These are phyloP conservation scores for Bombardia bombarda DNA, from an alignment of 495 filamentous ascomycete genomes.

Conservation along the genomic window DNA sequence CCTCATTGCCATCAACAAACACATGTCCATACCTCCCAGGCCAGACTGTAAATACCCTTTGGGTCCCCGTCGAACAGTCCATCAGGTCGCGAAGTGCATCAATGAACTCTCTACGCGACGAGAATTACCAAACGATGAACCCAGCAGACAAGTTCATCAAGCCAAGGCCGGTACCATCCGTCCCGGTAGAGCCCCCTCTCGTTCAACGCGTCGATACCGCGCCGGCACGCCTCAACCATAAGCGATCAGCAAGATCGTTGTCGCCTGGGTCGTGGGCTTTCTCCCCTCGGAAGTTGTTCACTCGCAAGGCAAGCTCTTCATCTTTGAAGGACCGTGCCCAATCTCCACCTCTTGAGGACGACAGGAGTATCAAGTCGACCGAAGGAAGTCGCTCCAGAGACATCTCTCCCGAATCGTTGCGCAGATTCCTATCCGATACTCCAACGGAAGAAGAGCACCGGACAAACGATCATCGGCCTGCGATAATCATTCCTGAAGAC, in stretches of 20 bases:
- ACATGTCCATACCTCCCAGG: constrained; percentile 82
- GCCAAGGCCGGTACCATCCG: constrained; percentile 54
- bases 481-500: constrained; percentile 40
- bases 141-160: constrained; percentile 67
- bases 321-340: constrained; percentile 14
- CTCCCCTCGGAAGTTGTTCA: constrained; percentile 34
- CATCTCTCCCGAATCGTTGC: constrained; percentile 40
- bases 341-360: constrained; percentile 11
- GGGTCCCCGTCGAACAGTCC: constrained; percentile 64
- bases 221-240: constrained; percentile 40
- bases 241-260: constrained; percentile 37
- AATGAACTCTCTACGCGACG: constrained; percentile 37
- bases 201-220: constrained; percentile 48
- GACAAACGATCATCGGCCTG: constrained; percentile 9
- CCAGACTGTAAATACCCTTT: constrained; percentile 73
- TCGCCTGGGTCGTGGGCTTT: constrained; percentile 41
- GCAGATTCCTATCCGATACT: constrained; percentile 35
- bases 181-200: constrained; percentile 30
- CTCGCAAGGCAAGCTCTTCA: constrained; percentile 25
- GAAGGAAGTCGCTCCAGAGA: constrained; percentile 35
- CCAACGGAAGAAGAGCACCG: constrained; percentile 12
- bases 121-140: constrained; percentile 63
- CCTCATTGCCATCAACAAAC: constrained; percentile 60
- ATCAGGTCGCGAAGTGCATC: constrained; percentile 43
- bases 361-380: constrained; percentile 24